Evolutionary conservation across 73 alveolate species (phyloP), one percentile per base, ranked within the genome.

Genomic region (Diophrys appendiculata): DNA sequence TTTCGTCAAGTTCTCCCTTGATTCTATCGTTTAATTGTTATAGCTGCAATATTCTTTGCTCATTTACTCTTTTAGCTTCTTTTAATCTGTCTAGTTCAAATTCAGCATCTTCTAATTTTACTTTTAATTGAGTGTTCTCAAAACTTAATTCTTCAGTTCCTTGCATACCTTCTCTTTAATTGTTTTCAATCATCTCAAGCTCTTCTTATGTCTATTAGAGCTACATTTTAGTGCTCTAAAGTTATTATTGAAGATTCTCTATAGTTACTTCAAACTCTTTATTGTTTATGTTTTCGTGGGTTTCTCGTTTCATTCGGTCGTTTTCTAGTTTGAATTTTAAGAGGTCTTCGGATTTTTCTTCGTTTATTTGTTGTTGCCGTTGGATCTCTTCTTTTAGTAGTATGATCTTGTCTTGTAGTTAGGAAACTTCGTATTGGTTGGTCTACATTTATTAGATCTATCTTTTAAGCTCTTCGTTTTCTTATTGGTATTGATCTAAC

Each of bases 401-500:
- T 60, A 3, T 23, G 25, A 60, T 60, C 71, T 60, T 3, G 25
- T 60, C 71, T 60, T 60, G 13, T 23, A 11, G 28, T 23, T 23
- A 3, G 30, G 25, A 2, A 31, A 23, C 25, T 60, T 60, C 71
- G 13, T 23, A 3, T 2, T 3, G 11, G 71, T 60, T 23, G 2
- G 11, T 3, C 75, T 67, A 25, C 3, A 67, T 25, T 3, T 67
- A 25, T 1, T 14, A 3, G 53, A 23, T 25, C 24, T 67, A 28
- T 67, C 31, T 31, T 23, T 67, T 29, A 1, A 67, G 2, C 24
- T 67, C 75, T 67, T 23, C 75, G 24, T 2, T 29, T 28, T 25
- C 52, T n/a, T n/a, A n/a, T n/a, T n/a, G n/a, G n/a, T n/a, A n/a
- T n/a, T 67, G 24, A 67, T 67, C 75, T 67, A 67, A 28, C 24